Percentiles rank a stretch among this genome's conserved stretches.
These are phyloP conservation scores for Elongisporangium undulatum DNA, from an alignment of 352 stramenopile genomes.

Conservation along the genomic window DNA sequence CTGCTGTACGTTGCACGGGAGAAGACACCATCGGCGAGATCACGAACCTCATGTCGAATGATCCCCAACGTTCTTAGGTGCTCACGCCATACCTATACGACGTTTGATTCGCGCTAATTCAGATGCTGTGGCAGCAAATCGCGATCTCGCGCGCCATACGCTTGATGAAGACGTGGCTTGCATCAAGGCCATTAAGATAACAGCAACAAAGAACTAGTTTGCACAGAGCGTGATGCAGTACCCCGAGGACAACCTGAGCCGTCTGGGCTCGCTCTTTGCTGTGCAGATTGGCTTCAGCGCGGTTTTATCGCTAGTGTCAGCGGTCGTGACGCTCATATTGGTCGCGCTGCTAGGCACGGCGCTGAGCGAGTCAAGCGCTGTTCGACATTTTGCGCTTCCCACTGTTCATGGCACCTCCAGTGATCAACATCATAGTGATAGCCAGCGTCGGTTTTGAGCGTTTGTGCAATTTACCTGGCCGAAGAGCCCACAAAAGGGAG, in stretches of 20 bases:
- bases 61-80: constrained; percentile 90
- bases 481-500: constrained; percentile 68
- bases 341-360: constrained; percentile 88
- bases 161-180: constrained; percentile 75
- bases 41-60: constrained; percentile 93
- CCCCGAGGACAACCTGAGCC: constrained; percentile 68
- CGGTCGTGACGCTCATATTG: constrained; percentile 90
- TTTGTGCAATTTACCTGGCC: constrained; percentile 52
- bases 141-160: constrained; percentile 78
- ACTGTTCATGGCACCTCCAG: constrained; percentile 93
- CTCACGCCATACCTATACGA: constrained; percentile 89
- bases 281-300: constrained; percentile 43
- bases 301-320: constrained; percentile 82
- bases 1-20: constrained; percentile 39
- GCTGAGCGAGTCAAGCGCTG: constrained; percentile 90
- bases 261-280: constrained; percentile 61
- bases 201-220: constrained; percentile 93
- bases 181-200: constrained; percentile 97
- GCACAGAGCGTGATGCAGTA: constrained; percentile 44
- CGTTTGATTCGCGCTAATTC: constrained; percentile 75
- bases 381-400: constrained; percentile 96
- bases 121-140: constrained; percentile 57
- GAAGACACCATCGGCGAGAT: constrained; percentile 87
- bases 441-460: constrained; percentile 65
- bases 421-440: constrained; percentile 94